Conservation (phyloP, 768 basidiomycete species). For the Mycena amicta region DNA sequence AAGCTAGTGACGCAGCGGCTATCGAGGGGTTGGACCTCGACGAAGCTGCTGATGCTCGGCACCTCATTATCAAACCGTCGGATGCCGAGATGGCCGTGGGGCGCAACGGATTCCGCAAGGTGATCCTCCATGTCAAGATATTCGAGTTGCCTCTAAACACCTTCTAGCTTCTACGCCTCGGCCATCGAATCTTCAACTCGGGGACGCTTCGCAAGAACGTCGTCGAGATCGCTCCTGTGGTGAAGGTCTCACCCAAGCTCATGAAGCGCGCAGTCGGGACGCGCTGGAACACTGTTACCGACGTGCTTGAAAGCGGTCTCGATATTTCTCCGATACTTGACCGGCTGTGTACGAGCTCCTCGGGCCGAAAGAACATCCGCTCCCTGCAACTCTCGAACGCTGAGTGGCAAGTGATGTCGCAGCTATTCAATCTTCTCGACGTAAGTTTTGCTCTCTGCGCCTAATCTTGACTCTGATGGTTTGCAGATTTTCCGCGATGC, state of each 20-base stretch:
- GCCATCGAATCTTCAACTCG: slow-evolving; percentile 13
- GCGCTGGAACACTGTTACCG: slow-evolving; percentile 28
- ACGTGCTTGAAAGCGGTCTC: slow-evolving; percentile 22
- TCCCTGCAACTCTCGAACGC: background rate
- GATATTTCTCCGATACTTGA: slow-evolving; percentile 22
- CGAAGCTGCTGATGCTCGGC: background rate
- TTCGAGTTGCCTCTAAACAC: slow-evolving; percentile 16
- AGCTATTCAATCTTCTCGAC: background rate
- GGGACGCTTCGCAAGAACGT: slow-evolving; percentile 22
- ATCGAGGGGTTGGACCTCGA: slow-evolving; percentile 17
- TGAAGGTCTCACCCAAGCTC: slow-evolving; percentile 15
- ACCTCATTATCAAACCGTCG: background rate
- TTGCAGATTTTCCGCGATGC: background rate
- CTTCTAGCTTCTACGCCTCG: background rate
- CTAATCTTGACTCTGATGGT: background rate
- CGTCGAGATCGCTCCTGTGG: slow-evolving; percentile 20
- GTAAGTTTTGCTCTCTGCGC: background rate
- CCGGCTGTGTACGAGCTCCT: slow-evolving; percentile 1
- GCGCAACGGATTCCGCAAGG: background rate
- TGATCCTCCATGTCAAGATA: background rate
- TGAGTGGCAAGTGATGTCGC: background rate
- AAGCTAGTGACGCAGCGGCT: slow-evolving; percentile 19
- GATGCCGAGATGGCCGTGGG: slow-evolving; percentile 5
- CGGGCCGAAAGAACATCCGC: background rate
- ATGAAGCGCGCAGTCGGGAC: slow-evolving; percentile 27